These are phyloP conservation scores for Globisporangium orthogonon DNA, from an alignment of 352 stramenopile species.

Conservation along the genomic window DNA sequence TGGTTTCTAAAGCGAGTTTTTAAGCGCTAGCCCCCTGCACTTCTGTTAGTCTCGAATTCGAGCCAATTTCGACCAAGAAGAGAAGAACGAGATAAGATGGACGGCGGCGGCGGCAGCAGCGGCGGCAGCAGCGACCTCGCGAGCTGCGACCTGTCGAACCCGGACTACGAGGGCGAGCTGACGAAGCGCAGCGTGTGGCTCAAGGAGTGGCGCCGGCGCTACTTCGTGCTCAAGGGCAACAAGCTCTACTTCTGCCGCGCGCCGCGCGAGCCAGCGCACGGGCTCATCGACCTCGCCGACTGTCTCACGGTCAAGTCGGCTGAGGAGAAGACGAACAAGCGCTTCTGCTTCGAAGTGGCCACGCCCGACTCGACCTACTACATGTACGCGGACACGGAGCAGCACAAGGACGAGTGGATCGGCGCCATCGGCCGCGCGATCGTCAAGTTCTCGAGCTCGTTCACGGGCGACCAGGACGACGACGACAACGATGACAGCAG, in stretches of 20 bases:
- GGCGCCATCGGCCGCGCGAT: constrained; percentile 96
- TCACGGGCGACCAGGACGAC: constrained; percentile 89
- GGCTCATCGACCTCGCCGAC: constrained; percentile 85
- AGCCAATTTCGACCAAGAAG: not conserved
- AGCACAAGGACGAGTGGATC: constrained; percentile 92
- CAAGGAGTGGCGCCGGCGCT: constrained; percentile 88
- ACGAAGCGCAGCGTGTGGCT: constrained; percentile 91
- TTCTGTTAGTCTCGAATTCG: not conserved
- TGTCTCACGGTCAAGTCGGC: constrained; percentile 89
- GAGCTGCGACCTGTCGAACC: constrained; percentile 66
- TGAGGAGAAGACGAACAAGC: constrained; percentile 91
- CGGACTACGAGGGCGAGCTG: constrained; percentile 85
- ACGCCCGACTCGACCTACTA: constrained; percentile 88
- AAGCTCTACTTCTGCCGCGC: constrained; percentile 87
- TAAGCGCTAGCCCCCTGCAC: too few relatives aligned
- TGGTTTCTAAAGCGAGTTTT: too few relatives aligned
- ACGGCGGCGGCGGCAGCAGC: not conserved
- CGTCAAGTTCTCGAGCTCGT: constrained; percentile 96
- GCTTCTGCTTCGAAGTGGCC: constrained; percentile 87
- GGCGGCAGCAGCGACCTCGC: constrained; percentile 40
- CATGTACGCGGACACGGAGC: constrained; percentile 89
- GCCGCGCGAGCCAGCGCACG: constrained; percentile 72
- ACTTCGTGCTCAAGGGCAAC: constrained; percentile 90
- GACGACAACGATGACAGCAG: constrained; percentile 15
- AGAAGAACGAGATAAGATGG: not conserved